Base-by-base conservation (phyloP, 805 yeast genomes). In the Cyberlindnera subsufficiens region DNA sequence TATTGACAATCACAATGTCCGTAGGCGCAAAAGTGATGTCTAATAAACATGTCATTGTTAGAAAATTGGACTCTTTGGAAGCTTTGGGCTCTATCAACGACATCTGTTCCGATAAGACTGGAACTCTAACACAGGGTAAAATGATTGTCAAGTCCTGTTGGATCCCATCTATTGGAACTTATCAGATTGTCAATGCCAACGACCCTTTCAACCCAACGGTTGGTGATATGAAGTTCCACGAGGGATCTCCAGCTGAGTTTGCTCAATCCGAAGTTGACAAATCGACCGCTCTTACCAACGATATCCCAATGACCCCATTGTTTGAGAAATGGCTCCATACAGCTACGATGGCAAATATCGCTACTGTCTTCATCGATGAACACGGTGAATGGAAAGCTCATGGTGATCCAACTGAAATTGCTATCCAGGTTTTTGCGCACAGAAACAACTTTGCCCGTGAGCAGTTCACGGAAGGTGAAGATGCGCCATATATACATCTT, bases 391-490 rank as follows among this genome's bases (percentile, higher is more conserved):
- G 95, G 95, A 77, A 75, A 52, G 89, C 88, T 9, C 82, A 80
- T 58, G 96, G 96, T 46, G 96, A 87, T 58, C 91, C 96, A 35
- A 87, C 96, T 3, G 96, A 87, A 65, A 80, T 84, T 55, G 95
- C 96, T 3, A 82, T 87, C 47, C 91, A 86, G 56, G 91, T 86
- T 0, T 85, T 83, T 56, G 74, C 81, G 17, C 65, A 79, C 11
- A 74, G 89, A 54, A 65, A 82, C 46, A 72, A 71, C 27, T 68
- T 64, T 47, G 71, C 73, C 19, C 71, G 85, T 53, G 66, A 67
- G 13, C 52, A 51, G 8, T 57, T 72, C 49, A 66, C 72, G 10
- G 69, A 70, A 29, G 73, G 66, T 25, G 59, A 58, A 6, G 40
- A 38, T 16, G 53, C 59, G 14, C 35, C 30, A 25, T 54, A 41